These are phyloP conservation scores for Meyerozyma carpophila DNA, from an alignment of 1,139 yeast species.

Conservation along the genomic window DNA sequence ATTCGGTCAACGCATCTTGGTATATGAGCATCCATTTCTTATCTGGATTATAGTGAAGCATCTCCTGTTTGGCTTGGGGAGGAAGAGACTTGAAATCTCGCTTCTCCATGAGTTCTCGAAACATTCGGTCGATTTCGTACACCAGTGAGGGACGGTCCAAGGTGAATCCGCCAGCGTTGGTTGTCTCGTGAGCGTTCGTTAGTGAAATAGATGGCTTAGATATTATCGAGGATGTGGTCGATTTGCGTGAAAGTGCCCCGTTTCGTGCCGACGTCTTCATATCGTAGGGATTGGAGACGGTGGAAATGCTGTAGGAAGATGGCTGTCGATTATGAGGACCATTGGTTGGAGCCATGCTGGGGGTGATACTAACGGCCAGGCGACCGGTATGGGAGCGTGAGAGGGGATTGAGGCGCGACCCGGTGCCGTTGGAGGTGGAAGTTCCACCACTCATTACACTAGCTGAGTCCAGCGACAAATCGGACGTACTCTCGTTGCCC, in stretches of 20 bases:
- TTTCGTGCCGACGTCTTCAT: slow-evolving; percentile 13
- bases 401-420: background rate
- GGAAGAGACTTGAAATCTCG: slow-evolving; percentile 82
- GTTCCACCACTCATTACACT: slow-evolving; percentile 17
- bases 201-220: slow-evolving; percentile 27
- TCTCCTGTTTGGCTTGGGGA: slow-evolving; percentile 68
- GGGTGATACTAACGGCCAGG: slow-evolving; percentile 21
- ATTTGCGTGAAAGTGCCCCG: slow-evolving; percentile 13
- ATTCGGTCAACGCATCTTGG: slow-evolving; percentile 80
- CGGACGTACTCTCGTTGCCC: slow-evolving; percentile 23
- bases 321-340: slow-evolving; percentile 37
- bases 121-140: slow-evolving; percentile 59
- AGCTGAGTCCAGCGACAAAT: slow-evolving; percentile 32
- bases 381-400: slow-evolving; percentile 3
- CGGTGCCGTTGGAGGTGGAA: slow-evolving; percentile 5
- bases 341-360: slow-evolving; percentile 14
- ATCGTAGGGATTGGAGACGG: slow-evolving; percentile 25
- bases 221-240: slow-evolving; percentile 23
- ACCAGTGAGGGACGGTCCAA: slow-evolving; percentile 55
- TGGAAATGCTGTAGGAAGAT: slow-evolving; percentile 31
- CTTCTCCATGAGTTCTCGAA: slow-evolving; percentile 68
- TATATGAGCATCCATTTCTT: slow-evolving; percentile 91
- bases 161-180: slow-evolving; percentile 15
- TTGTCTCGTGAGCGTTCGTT: slow-evolving; percentile 16
- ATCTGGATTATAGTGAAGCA: slow-evolving; percentile 68